Evolutionary conservation across 805 yeast species (phyloP), one percentile per base, ranked within the genome.

Genomic region (Candida saitoana): DNA sequence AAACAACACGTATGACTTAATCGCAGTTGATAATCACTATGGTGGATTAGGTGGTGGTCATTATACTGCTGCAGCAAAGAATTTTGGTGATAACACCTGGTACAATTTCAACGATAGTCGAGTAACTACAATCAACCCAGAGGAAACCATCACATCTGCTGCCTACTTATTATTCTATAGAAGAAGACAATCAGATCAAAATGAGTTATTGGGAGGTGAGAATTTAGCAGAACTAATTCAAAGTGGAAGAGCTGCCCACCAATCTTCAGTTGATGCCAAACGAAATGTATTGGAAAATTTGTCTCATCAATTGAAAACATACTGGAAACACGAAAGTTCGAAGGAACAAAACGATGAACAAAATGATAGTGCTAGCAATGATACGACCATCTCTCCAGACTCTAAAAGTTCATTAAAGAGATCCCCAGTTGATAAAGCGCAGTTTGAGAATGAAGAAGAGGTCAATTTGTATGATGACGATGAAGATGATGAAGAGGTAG

Each of bases 31-130:
- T 59, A 93, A 91, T 59, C 99, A 93, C 57, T 89, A 74, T 59
- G 99, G 98, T 39, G 96, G 97, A 0, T 69, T 91, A 15, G 97
- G 98, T 0, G 98, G 98, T 3, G 98, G 99, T 2, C 98, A 93
- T 67, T 91, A 93, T 62, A 93, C 99, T 1, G 86, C 98, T 0
- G 84, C 80, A 54, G 96, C 78, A 0, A 84, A 83, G 59, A 90
- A 90, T 55, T 82, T 79, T 59, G 71, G 79, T 34, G 95, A 87
- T 54, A 67, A 67, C 16, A 71, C 79, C 44, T 93, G 98, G 98
- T 88, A 89, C 57, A 85, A 89, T 57, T 91, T 75, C 59, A 90
- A 91, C 57, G 99, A 91, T 58, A 80, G 95, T 2, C 64, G 84
- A 24, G 96, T 89, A 1, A 62, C 79, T 0, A 68, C 68, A 15